Conservation (phyloP, 768 basidiomycete species). For the Fomitopsis serialis region DNA sequence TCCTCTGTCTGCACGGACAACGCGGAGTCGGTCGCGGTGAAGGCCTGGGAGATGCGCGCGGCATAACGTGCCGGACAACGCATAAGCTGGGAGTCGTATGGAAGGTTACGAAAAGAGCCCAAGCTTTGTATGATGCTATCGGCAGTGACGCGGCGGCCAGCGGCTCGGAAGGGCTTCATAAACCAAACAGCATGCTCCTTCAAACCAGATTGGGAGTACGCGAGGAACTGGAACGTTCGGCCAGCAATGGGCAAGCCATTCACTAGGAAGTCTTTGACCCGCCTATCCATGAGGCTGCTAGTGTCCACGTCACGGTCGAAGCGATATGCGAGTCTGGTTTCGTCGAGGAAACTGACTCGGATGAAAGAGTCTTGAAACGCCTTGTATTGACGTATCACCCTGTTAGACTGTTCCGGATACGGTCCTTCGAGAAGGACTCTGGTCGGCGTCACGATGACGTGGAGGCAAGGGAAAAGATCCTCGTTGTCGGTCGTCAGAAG, state of each 20-base stretch:
- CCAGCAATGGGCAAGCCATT: conserved; percentile 52
- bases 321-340: conserved; percentile 45
- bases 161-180: conserved; percentile 44
- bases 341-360: conserved; percentile 60
- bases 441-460: conserved; percentile 51
- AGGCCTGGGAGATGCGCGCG: conserved; percentile 68
- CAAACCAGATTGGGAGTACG: conserved; percentile 72
- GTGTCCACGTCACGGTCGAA: conserved; percentile 55
- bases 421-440: conserved; percentile 48
- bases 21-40: conserved; percentile 67
- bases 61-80: conserved; percentile 65
- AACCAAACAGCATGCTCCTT: conserved; percentile 59
- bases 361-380: conserved; percentile 49
- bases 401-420: conserved; percentile 53
- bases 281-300: conserved; percentile 38
- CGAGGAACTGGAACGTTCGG: conserved; percentile 55
- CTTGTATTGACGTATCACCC: conserved; percentile 50
- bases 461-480: conserved; percentile 40
- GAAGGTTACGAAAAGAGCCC: conserved; percentile 46
- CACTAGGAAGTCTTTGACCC: conserved; percentile 42
- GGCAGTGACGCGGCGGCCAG: conserved; percentile 33
- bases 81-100: conserved; percentile 42
- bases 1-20: conserved; percentile 36
- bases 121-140: conserved; percentile 46
- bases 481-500: not conserved